phyloP scores from a whole-genome alignment of 371 early-diverging fungal genomes.

The Mortierella sp. region DNA sequence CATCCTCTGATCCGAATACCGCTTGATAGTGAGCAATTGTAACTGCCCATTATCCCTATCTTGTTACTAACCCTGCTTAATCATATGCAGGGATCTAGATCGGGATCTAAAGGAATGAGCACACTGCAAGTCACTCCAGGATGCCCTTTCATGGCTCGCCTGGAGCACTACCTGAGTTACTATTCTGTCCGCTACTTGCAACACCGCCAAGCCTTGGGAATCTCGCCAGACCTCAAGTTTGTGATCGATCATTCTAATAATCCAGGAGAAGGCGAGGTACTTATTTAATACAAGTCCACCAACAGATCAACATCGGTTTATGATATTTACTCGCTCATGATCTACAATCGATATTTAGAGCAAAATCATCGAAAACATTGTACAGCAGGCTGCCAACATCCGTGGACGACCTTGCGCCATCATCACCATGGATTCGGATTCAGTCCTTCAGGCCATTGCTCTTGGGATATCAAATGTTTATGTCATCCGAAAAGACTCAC shows the following conservation, averaged over 20 bases:
- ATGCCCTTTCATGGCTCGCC: conserved; percentile 53
- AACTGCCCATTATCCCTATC: background rate
- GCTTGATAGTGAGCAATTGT: background rate
- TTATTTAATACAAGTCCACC: background rate
- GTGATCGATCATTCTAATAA: conserved; percentile 55
- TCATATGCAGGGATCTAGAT: conserved; percentile 2
- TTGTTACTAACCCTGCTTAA: background rate
- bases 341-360: conserved; percentile 13
- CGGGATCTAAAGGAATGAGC: conserved; percentile 29
- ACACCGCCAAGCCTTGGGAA: conserved; percentile 27
- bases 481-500: conserved; percentile 42
- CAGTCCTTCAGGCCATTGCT: conserved; percentile 46
- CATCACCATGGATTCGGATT: conserved; percentile 55
- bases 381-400: conserved; percentile 42
- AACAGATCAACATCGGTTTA: background rate
- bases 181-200: conserved; percentile 54
- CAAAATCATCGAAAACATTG: conserved; percentile 55
- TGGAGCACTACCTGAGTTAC: conserved; percentile 53
- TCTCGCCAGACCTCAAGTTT: conserved; percentile 55
- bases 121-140: conserved; percentile 55
- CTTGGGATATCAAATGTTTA: conserved; percentile 49
- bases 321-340: background rate
- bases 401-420: conserved; percentile 54
- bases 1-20: background rate
- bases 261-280: conserved; percentile 58